Evolutionary conservation across 169 alveolate species (phyloP).

Genomic region (Eimeria acervulina): DNA sequence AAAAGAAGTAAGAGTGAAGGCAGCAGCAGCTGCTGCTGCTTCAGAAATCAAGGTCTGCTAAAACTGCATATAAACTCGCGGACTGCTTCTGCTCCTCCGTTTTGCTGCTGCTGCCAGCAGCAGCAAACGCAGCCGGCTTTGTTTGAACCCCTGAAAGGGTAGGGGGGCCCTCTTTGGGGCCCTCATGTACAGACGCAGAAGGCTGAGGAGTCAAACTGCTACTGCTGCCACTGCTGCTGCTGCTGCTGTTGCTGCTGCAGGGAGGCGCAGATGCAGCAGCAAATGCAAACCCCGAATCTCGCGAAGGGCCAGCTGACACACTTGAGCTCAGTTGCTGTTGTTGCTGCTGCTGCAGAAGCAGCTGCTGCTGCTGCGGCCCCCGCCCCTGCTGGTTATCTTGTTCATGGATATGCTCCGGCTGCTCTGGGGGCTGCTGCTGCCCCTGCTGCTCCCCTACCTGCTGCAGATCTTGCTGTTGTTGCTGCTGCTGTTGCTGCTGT

Average conservation of each 20-base stretch:
- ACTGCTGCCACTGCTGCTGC: not conserved
- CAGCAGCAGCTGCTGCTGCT: not conserved
- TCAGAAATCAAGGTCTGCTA: constrained; percentile 26
- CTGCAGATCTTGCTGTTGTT: not conserved
- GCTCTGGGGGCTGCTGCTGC: not conserved
- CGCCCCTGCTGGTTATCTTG: not conserved
- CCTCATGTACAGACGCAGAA: not conserved
- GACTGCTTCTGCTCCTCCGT: not conserved
- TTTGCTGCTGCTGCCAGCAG: not conserved
- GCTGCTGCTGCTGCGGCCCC: not conserved
- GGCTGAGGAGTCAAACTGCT: not conserved
- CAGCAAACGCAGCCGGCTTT: not conserved
- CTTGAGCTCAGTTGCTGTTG: not conserved
- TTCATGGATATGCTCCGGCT: not conserved
- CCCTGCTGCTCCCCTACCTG: not conserved
- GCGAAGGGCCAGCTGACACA: not conserved
- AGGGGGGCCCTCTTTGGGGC: not conserved
- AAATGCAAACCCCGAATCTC: not conserved
- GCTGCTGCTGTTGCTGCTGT: not conserved
- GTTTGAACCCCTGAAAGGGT: not conserved
- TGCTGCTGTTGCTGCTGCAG: not conserved
- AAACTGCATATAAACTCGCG: not conserved
- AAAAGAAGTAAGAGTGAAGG: not conserved
- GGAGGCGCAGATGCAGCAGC: not conserved
- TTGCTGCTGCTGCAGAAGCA: not conserved